Base-by-base conservation (phyloP, 2,329 filamentous ascomycete species). In the Huntiella bhutanensis region DNA sequence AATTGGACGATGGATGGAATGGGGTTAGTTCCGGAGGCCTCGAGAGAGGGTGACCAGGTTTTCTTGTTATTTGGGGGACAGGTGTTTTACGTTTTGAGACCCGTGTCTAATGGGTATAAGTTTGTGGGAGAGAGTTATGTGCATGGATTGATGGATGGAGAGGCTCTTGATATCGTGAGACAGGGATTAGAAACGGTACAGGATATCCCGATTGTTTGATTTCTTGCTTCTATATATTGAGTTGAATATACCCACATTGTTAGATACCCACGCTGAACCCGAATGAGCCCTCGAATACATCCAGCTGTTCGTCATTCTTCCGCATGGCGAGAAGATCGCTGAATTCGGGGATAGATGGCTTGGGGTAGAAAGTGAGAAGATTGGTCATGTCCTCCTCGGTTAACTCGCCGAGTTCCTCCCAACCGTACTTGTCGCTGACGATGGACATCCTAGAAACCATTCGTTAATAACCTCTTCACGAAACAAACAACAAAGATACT, bases 371-470 rank as follows among this genome's bases (percentile, higher is more conserved):
- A n/a, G 68, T 66, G 34, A 96, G 64, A n/a, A 96, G 65, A 46
- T 70, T 72, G 47, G 82, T 77, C 82, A 96, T 93, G 55, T 87
- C 87, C 55, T 80, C 73, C 43, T 91, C 82, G 15, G 73, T 75
- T 70, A 96, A 77, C 33, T 74, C 72, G 53, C 84, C 87, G 54
- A 96, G 73, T 51, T 95, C 82, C 51, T 92, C 80, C 59, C 92
- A 75, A 45, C 71, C 78, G 69, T 88, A 95, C 33, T 77, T 70
- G 54, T 95, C 85, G 64, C 87, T 95, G 33, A 96, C 83, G 52
- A 75, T 80, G 41, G 78, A 85, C 82, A 96, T 96, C 86, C 82
- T 85, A 52, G 4, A 15, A 8, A 13, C 65, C 59, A 42, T 52
- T 49, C 46, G 53, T 51, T 15, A 45, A 47, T n/a, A 34, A 36